Base-by-base conservation (phyloP, 148 eudicot genomes). In the Heliamphora exappendiculata region DNA sequence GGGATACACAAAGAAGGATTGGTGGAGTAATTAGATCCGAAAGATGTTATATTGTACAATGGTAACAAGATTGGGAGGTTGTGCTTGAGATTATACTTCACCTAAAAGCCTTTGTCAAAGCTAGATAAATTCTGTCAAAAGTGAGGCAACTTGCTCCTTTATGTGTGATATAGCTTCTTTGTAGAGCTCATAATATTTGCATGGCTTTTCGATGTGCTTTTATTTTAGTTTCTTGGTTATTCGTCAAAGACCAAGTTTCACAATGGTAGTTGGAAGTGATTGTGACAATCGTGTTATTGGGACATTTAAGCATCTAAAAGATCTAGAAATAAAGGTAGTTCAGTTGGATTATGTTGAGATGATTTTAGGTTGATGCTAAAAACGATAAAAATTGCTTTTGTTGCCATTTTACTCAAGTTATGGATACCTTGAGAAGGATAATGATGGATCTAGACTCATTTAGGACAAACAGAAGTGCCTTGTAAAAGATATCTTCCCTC, bases 71-170 rank as follows among this genome's bases (percentile, higher is more conserved):
- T n/a, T 28, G 34, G 5, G 11, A 24, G 4, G 20, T 1, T 31
- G 37, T 31, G 37, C 67, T 31, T 12, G 39, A 62, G 66, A 62
- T 31, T 31, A n/a, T 62, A 31, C 31, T 31, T 62, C 5, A 36
- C 16, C 8, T 62, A n/a, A 31, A 62, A 62, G 37, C 19, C 5
- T 58, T 58, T 58, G 4, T 24, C 26, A 58, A 9, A 26, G 63
- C 63, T 58, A 58, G 63, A 31, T 37, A 62, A 16, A 62, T 62
- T 42, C 67, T 31, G 67, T n/a, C n/a, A n/a, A n/a, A n/a, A n/a
- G n/a, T n/a, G n/a, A n/a, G n/a, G n/a, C n/a, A n/a, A n/a, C n/a
- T n/a, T n/a, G n/a, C n/a, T n/a, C n/a, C n/a, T n/a, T n/a, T n/a
- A n/a, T n/a, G n/a, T n/a, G n/a, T n/a, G n/a, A n/a, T n/a, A n/a